These are phyloP conservation scores for Pyrenophora tritici-repentis DNA, from an alignment of 2,329 filamentous ascomycete species.

Conservation along the genomic window DNA sequence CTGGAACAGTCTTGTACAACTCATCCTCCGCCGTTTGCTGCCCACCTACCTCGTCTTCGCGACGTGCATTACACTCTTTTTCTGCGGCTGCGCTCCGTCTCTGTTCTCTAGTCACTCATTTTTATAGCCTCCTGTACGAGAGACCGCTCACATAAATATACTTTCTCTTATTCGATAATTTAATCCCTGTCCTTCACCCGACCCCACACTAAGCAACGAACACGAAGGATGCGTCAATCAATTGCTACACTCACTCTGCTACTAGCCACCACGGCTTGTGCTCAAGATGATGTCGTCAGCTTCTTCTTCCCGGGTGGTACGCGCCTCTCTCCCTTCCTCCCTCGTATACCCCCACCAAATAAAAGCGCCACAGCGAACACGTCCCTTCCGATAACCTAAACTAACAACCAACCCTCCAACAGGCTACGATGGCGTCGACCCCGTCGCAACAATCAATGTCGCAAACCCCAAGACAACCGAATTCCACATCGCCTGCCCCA, in stretches of 20 bases:
- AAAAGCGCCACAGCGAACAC: not conserved
- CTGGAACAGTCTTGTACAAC: not conserved
- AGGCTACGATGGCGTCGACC: constrained; percentile 25
- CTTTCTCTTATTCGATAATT: not conserved
- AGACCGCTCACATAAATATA: not conserved
- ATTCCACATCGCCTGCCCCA: constrained; percentile 31
- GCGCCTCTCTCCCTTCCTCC: not conserved
- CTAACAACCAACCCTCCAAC: not conserved
- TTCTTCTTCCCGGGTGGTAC: constrained; percentile 33
- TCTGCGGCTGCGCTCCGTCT: not conserved
- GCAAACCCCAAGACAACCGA: constrained; percentile 29
- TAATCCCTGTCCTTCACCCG: constrained; percentile 6
- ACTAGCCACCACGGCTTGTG: constrained; percentile 23
- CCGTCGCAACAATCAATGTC: constrained; percentile 30
- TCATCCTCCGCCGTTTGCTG: constrained; percentile 2
- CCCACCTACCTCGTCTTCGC: constrained; percentile 3
- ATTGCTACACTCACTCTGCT: constrained; percentile 21
- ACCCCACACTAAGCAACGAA: not conserved
- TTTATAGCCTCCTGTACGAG: not conserved
- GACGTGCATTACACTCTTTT: constrained; percentile 9
- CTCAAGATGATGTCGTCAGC: constrained; percentile 22
- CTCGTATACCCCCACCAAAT: no score
- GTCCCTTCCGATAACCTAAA: not conserved
- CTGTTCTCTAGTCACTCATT: constrained; percentile 5
- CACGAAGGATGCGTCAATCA: constrained; percentile 29